These are phyloP conservation scores for Pelargonium fulgidum DNA, from an alignment of 441 rosid species.

Conservation along the genomic window DNA sequence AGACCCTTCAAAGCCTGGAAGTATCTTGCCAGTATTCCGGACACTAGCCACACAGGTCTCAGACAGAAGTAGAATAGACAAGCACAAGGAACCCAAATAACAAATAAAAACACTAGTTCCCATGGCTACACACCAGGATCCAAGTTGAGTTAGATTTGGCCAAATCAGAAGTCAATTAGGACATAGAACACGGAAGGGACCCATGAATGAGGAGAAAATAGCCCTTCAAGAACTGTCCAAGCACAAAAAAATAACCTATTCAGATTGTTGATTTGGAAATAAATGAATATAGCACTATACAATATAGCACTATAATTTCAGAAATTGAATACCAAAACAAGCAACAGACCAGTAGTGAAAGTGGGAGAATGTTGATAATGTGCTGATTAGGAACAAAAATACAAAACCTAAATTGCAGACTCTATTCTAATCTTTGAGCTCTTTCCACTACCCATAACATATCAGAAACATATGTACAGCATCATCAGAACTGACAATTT, in stretches of 20 bases:
- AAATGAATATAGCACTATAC: not conserved
- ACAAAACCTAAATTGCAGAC: not conserved
- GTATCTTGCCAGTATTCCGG: slow-evolving; percentile 32
- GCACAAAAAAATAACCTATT: not conserved
- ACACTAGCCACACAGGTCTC: slow-evolving; percentile 40
- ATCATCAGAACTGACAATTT: not conserved
- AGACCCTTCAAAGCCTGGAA: slow-evolving; percentile 50
- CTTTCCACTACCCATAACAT: not conserved
- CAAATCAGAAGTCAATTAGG: slow-evolving; percentile 1
- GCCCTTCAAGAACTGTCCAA: slow-evolving; percentile 1
- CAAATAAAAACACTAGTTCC: slow-evolving; percentile 21
- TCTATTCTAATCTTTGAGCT: not conserved
- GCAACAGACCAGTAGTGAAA: not conserved
- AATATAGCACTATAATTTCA: not conserved
- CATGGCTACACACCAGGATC: slow-evolving; percentile 31
- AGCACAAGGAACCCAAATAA: slow-evolving; percentile 22
- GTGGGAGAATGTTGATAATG: not conserved
- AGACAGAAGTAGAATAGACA: slow-evolving; percentile 30
- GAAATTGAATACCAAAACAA: not conserved
- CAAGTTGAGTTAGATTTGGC: slow-evolving; percentile 3
- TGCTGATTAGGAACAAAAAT: not conserved
- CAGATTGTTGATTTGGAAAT: too few species aligned
- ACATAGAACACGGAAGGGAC: not conserved
- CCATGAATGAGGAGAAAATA: not conserved
- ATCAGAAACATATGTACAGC: not conserved